Percentiles rank a stretch among this genome's conserved stretches.
phyloP scores from a whole-genome alignment of 352 stramenopile species.

The Pythium pyrilobum region DNA sequence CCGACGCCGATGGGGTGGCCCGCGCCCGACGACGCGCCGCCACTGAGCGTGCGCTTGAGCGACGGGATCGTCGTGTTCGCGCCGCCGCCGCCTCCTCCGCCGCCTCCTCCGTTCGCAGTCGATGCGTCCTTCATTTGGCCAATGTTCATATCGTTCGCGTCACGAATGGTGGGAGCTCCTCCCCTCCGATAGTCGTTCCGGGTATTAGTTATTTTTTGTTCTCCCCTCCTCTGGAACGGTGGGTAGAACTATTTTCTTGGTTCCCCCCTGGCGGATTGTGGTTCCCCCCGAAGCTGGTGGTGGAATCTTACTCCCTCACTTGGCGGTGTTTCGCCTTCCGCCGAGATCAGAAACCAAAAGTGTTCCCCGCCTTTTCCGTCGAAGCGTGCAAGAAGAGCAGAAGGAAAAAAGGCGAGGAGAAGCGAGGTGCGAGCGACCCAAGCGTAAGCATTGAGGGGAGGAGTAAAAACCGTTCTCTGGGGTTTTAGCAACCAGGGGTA shows the following conservation, averaged over 20 bases:
- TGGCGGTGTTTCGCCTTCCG: no score
- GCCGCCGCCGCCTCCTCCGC: constrained; percentile 39
- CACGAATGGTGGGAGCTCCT: no score
- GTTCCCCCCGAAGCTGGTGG: constrained; percentile 1
- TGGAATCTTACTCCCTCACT: constrained; percentile 19
- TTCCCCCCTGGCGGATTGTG: not conserved
- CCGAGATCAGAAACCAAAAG: constrained; percentile 15
- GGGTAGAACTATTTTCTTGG: no score
- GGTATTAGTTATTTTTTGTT: constrained; percentile 1
- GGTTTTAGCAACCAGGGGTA: not conserved
- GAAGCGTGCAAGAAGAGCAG: constrained; percentile 12
- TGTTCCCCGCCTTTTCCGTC: constrained; percentile 29
- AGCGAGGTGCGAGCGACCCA: not conserved
- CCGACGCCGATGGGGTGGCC: constrained; percentile 32
- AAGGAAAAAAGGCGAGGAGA: constrained; percentile 4
- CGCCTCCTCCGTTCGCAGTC: constrained; percentile 23
- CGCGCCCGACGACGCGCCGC: constrained; percentile 33
- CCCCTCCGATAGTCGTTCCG: not conserved
- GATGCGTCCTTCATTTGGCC: constrained; percentile 56
- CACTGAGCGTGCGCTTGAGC: constrained; percentile 81
- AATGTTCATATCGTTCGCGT: constrained; percentile 58
- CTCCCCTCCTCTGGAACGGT: no score
- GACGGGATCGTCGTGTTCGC: constrained; percentile 64
- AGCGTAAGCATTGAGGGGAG: no score
- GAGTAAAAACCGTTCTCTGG: constrained; percentile 2